A percentile compares a stretch with the other conserved stretches of the same genome.
Evolutionary conservation across 176 grass and related monocot species (phyloP).

Genomic region (Eremochloa ophiuroides): DNA sequence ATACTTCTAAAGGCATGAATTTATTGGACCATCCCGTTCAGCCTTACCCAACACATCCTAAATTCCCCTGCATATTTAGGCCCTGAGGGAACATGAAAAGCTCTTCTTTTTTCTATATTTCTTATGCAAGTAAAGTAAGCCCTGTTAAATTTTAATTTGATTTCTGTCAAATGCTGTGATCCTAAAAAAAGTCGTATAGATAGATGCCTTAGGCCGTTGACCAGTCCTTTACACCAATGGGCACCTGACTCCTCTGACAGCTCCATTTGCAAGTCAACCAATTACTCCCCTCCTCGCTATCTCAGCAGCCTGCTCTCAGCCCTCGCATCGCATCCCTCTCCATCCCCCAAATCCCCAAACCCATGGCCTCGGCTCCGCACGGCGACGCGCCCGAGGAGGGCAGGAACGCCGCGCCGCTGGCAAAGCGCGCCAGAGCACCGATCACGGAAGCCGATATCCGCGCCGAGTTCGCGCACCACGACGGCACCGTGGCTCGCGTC

Average conservation of each 20-base stretch:
- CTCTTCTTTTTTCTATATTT: no score
- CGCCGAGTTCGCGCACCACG: constrained; percentile 69
- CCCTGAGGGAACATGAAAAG: no score
- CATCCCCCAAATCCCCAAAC: background rate
- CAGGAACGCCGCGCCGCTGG: background rate
- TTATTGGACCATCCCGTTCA: no score
- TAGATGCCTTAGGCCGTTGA: background rate
- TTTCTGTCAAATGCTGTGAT: no score
- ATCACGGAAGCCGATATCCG: constrained; percentile 32
- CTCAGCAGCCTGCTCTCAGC: background rate
- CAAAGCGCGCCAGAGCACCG: constrained; percentile 1
- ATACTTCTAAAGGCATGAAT: no score
- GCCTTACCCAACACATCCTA: no score
- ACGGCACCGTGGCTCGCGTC: constrained; percentile 44
- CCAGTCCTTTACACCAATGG: background rate
- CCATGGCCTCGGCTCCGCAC: constrained; percentile 7
- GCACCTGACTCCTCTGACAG: background rate
- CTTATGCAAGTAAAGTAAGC: no score
- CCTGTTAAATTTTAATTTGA: no score
- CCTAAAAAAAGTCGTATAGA: no score
- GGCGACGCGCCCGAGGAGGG: constrained; percentile 2
- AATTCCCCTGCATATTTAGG: no score
- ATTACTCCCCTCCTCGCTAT: background rate
- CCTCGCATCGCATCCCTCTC: background rate
- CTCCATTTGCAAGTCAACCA: background rate